Conservation (phyloP, 108 stramenopile genomes). For the Nitzschia putrida region DNA sequence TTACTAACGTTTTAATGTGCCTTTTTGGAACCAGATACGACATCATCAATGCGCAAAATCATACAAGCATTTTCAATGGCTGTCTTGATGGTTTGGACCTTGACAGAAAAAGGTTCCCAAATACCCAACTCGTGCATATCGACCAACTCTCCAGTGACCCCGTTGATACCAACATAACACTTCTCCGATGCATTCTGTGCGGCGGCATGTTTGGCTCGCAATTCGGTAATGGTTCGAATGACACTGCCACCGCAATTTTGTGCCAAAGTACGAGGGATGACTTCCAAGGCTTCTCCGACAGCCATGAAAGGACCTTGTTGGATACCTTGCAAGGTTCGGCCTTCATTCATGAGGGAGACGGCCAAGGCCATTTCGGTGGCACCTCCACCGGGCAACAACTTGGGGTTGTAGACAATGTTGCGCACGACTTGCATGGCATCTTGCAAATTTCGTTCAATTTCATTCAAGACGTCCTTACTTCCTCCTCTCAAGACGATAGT, state of each 20-base stretch:
- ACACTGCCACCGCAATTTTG: conserved; percentile 99
- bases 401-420: conserved; percentile 96
- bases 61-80: conserved; percentile 98
- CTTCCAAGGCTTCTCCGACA: conserved; percentile 97
- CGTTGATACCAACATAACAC: conserved; percentile 95
- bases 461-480: conserved; percentile 99
- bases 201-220: conserved; percentile 94
- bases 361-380: conserved; percentile 99
- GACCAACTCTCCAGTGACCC: conserved; percentile 91
- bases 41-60: conserved; percentile 97
- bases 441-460: conserved; percentile 97
- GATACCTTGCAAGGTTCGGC: conserved; percentile 77
- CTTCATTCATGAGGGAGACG: conserved; percentile 80
- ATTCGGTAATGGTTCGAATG: conserved; percentile 94
- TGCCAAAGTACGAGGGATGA: conserved; percentile 98
- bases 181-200: conserved; percentile 63
- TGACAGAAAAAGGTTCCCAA: conserved; percentile 99
- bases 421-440: conserved; percentile 99
- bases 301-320: conserved; percentile 96
- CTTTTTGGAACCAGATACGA: conserved; percentile 96
- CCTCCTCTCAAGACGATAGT: conserved; percentile 98
- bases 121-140: conserved; percentile 96
- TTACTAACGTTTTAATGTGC: conserved; percentile 9
- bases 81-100: conserved; percentile 99
- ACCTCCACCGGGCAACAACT: conserved; percentile 98